Percentiles rank a stretch among this genome's conserved stretches.
These are phyloP conservation scores for Phlyctochytrium bullatum DNA, from an alignment of 192 early-diverging fungal species.

Conservation along the genomic window DNA sequence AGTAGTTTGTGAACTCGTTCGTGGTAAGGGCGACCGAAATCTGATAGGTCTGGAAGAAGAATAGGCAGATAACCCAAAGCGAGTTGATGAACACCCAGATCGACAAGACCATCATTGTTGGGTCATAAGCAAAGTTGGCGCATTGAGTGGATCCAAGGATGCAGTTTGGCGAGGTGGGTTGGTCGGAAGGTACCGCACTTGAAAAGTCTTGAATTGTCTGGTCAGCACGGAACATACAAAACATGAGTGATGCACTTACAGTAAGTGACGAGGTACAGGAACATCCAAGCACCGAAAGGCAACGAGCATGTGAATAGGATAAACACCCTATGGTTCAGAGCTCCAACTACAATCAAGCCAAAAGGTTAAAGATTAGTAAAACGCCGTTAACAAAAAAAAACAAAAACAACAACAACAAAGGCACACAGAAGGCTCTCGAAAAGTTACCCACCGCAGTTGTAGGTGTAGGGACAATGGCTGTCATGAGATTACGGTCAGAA, in stretches of 20 bases:
- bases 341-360: slow-evolving; percentile 55
- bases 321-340: slow-evolving; percentile 84
- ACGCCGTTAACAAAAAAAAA: slow-evolving; percentile 9
- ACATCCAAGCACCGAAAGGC: slow-evolving; percentile 56
- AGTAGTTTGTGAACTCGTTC: slow-evolving; percentile 84
- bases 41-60: slow-evolving; percentile 75
- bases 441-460: slow-evolving; percentile 73
- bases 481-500: slow-evolving; percentile 3
- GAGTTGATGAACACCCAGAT: slow-evolving; percentile 77
- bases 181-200: slow-evolving; percentile 11
- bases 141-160: slow-evolving; percentile 50
- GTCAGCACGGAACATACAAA: background rate
- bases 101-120: slow-evolving; percentile 65
- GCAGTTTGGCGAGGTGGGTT: slow-evolving; percentile 26
- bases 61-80: slow-evolving; percentile 77
- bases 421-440: background rate
- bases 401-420: no score
- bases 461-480: slow-evolving; percentile 95
- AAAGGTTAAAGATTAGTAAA: slow-evolving; percentile 15
- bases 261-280: slow-evolving; percentile 55
- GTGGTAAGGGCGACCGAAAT: slow-evolving; percentile 78
- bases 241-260: slow-evolving; percentile 53
- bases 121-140: slow-evolving; percentile 70
- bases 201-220: slow-evolving; percentile 15
- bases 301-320: slow-evolving; percentile 75